Base-by-base conservation (phyloP, 371 early-diverging fungal species). In the Mucor saturninus region DNA sequence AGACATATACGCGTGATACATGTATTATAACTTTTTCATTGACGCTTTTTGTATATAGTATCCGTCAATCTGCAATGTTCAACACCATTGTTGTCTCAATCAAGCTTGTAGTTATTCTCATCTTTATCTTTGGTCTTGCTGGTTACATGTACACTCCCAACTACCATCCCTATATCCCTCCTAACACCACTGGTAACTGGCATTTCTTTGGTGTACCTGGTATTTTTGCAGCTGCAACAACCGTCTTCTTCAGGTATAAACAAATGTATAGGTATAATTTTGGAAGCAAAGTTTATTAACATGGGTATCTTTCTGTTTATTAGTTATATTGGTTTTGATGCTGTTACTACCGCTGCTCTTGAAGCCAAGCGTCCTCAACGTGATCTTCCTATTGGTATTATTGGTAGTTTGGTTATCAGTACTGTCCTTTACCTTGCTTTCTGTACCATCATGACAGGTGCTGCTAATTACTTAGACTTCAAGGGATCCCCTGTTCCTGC, bases 291-390 rank as follows among this genome's bases (percentile, higher is more conserved):
- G 28, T 5, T 28, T 26, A 50, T 31, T 50, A 50, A 50, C 31
- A 30, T 21, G 21, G 5, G 21, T n/a, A n/a, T n/a, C 1, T 5
- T 21, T 13, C 21, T 37, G 7, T 32, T 31, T 8, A 28, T 54
- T 35, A 88, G 93, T 13, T 95, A 92, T 64, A 90, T 92, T 73
- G 95, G 95, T 21, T 95, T 94, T 73, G 96, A 95, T 72, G 86
- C 93, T 8, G 91, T 95, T 10, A 90, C 94, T 0, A 95, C 96
- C 0, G 89, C 90, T 2, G 91, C 97, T 3, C 90, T 92, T 73
- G 97, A 96, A 77, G 83, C 92, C 29, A 85, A 83, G 59, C 86
- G 91, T 35, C 96, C 97, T 29, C 84, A 87, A 39, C 79, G 88
- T 7, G 94, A 95, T 71, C 68, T 96, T 50, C 96, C 97, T 7